These are phyloP conservation scores for Paramecium caudatum DNA, from an alignment of 73 alveolate species.

Conservation along the genomic window DNA sequence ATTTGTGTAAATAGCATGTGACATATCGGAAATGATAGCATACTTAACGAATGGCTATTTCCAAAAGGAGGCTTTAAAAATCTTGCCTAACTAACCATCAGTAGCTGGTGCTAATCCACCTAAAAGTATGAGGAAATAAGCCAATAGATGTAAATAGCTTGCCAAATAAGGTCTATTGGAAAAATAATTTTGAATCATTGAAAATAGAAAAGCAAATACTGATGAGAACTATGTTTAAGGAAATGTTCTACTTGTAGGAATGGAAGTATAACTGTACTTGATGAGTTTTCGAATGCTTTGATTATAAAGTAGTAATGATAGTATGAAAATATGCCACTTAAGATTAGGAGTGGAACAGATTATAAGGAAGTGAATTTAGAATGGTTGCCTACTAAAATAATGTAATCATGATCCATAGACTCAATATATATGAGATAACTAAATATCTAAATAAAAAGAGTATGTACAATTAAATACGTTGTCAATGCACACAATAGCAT, in stretches of 20 bases:
- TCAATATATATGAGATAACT: conserved; percentile 14
- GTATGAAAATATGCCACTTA: conserved; percentile 55
- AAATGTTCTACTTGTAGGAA: conserved; percentile 10
- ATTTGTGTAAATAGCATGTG: conserved; percentile 52
- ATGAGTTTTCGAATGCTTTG: conserved; percentile 63
- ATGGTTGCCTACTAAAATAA: neutral
- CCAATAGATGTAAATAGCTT: conserved; percentile 30
- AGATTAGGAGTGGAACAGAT: neutral
- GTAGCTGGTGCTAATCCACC: conserved; percentile 67
- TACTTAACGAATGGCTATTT: conserved; percentile 27
- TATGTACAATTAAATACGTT: conserved; percentile 54
- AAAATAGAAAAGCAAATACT: conserved; percentile 27
- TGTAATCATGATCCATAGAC: neutral
- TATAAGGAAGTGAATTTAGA: neutral
- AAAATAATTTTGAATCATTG: conserved; percentile 9
- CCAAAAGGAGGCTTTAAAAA: conserved; percentile 37
- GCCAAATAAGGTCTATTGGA: conserved; percentile 55
- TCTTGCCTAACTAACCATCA: neutral
- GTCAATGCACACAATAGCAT: conserved; percentile 63
- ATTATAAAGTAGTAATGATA: conserved; percentile 56
- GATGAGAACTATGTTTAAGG: conserved; percentile 17
- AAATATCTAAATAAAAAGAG: conserved; percentile 29
- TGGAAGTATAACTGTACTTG: conserved; percentile 56
- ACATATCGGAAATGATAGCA: conserved; percentile 66
- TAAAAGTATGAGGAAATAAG: conserved; percentile 32